Evolutionary conservation across 2,329 filamentous ascomycete species (phyloP).

Genomic region (Nannizzia gypsea): DNA sequence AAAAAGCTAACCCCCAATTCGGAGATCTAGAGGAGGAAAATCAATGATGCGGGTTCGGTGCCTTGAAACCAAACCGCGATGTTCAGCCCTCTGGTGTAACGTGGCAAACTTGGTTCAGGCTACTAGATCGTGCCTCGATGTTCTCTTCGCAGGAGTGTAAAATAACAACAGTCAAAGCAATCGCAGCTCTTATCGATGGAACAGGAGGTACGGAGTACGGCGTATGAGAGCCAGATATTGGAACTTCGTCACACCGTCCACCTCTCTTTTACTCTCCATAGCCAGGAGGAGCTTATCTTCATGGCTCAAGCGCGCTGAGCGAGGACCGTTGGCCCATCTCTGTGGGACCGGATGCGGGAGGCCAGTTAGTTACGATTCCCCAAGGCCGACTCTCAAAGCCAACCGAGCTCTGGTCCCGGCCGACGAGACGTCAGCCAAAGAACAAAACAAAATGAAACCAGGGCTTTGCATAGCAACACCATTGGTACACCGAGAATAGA

Average conservation of each 20-base stretch:
- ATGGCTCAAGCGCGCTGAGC: background rate
- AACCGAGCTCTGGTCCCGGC: background rate
- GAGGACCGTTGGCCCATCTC: background rate
- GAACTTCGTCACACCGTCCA: background rate
- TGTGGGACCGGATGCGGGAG: background rate
- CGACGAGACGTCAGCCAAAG: background rate
- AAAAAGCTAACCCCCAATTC: background rate
- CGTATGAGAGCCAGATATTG: no score
- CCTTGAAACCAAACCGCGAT: constrained; percentile 1
- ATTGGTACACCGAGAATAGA: background rate
- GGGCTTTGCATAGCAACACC: background rate
- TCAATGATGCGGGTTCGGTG: background rate
- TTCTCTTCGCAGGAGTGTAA: no score
- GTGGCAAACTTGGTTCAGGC: background rate
- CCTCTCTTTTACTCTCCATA: background rate
- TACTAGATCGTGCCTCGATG: background rate
- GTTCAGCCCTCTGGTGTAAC: constrained; percentile 2
- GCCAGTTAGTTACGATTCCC: background rate
- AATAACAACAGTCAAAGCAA: background rate
- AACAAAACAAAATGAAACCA: background rate
- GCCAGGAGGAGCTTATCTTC: background rate
- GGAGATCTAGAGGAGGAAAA: background rate
- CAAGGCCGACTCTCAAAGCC: background rate
- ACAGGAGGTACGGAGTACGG: no score
- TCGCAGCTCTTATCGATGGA: background rate